Conservation (phyloP, 2,329 filamentous ascomycete genomes). For the Whalleya microplaca region DNA sequence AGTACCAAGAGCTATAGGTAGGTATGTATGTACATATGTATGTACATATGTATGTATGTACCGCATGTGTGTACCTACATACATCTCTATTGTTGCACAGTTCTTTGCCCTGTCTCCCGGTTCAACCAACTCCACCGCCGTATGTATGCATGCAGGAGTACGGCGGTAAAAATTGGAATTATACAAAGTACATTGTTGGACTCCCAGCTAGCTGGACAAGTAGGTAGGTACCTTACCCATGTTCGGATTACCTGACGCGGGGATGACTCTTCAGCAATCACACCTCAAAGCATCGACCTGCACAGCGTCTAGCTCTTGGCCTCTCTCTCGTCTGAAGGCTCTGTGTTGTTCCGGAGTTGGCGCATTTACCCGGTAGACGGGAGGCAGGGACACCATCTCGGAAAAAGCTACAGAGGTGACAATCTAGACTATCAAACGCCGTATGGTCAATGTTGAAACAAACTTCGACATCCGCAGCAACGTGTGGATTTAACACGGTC, state of each 20-base stretch:
- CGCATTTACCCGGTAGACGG: constrained; percentile 24
- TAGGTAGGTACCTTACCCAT: constrained; percentile 10
- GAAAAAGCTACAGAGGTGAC: constrained; percentile 4
- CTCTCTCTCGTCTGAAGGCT: background rate
- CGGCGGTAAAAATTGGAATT: constrained; percentile 22
- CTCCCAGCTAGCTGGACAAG: constrained; percentile 30
- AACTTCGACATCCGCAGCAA: constrained; percentile 15
- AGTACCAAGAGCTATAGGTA: constrained; percentile 1
- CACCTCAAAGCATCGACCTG: constrained; percentile 12
- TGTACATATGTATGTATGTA: background rate
- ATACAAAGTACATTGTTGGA: constrained; percentile 7
- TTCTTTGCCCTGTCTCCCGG: constrained; percentile 16
- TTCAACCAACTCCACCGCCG: constrained; percentile 18
- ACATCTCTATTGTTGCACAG: constrained; percentile 16
- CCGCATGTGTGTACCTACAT: background rate
- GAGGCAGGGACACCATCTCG: constrained; percentile 1
- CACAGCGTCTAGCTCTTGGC: background rate
- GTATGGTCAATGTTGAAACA: constrained; percentile 18
- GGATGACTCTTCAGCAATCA: constrained; percentile 6
- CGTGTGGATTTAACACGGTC: constrained; percentile 6
- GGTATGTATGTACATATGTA: background rate
- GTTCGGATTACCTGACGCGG: constrained; percentile 15
- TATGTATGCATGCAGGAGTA: constrained; percentile 25
- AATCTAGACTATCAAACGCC: constrained; percentile 9
- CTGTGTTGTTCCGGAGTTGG: constrained; percentile 11